Evolutionary conservation across 208 protist genomes (phyloP), one percentile per base, ranked within the genome.

Genomic region (Leishmania mexicana): DNA sequence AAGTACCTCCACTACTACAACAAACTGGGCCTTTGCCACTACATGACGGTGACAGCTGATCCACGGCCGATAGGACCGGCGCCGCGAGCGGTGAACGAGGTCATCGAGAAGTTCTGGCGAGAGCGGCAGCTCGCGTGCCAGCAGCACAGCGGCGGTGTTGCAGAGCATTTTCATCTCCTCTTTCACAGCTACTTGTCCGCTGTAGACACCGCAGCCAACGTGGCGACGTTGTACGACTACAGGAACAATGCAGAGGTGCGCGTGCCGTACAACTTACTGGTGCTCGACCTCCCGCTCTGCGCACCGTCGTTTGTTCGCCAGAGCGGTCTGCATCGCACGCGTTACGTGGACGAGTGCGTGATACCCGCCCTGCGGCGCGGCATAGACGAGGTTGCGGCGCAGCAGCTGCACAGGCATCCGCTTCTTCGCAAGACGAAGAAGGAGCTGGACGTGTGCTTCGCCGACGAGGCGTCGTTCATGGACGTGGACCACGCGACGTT

Each of bases 161-260:
- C 47, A 7, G 70, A 85, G 11, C 80, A 75, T 42, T 91, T 94
- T 31, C 81, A 87, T 72, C 47, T 90, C 8, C 76, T 94, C 31
- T 75, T 80, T 8, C 85, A 90, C 78, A 90, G 77, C 57, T 93
- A 96, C 81, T 35, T 92, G 15, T 89, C 88, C 42, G 21, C 74
- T 47, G 60, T 97, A 28, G 93, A 96, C 80, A 79, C 75, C 7
- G 42, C 57, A 6, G 64, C 47, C 15, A 87, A 82, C 62, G 78
- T 85, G 57, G 95, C 84, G 8, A 93, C 88, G 19, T 80, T 97
- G n/a, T 95, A 95, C 87, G 94, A 96, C 74, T 92, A 93, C 85
- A 64, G 65, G 38, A 87, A 90, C 11, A 81, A 91, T 57, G 85
- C 85, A 58, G 83, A 90, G 57, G 47, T 90, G 19, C 76, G 78